A percentile compares a stretch with the other conserved stretches of the same genome.
Evolutionary conservation across 2,329 filamentous ascomycete genomes (phyloP).

Genomic region (Diaporthe eres): DNA sequence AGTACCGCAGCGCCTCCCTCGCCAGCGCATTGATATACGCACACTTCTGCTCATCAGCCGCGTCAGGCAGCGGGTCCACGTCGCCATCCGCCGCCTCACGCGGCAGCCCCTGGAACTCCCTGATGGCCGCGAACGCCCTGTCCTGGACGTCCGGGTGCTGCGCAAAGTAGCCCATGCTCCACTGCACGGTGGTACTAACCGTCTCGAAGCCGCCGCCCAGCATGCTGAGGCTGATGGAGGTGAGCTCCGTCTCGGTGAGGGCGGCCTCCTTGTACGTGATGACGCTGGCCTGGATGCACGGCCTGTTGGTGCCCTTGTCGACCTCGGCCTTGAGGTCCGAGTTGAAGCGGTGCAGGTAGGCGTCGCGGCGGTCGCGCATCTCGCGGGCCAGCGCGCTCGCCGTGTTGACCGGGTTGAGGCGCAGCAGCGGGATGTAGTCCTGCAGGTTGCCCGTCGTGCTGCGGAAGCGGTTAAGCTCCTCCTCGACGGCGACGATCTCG

Average conservation of each 20-base stretch:
- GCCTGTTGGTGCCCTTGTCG: constrained; percentile 31
- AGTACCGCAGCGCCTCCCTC: constrained; percentile 76
- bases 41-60: constrained; percentile 75
- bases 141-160: constrained; percentile 67
- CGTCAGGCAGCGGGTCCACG: constrained; percentile 69
- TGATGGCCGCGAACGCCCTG: constrained; percentile 70
- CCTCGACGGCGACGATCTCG: constrained; percentile 44
- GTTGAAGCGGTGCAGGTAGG: constrained; percentile 36
- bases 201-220: constrained; percentile 59
- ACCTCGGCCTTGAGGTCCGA: constrained; percentile 37
- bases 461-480: constrained; percentile 43
- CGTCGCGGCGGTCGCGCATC: constrained; percentile 40
- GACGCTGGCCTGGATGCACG: constrained; percentile 42
- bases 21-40: constrained; percentile 75
- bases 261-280: constrained; percentile 40
- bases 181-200: constrained; percentile 43
- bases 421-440: constrained; percentile 41
- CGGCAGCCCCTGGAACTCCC: constrained; percentile 48
- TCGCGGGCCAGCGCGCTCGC: constrained; percentile 34
- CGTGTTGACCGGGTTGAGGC: constrained; percentile 39
- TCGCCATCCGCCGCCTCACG: constrained; percentile 45
- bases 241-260: constrained; percentile 40
- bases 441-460: constrained; percentile 40
- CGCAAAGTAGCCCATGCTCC: constrained; percentile 42
- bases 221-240: constrained; percentile 65